Evolutionary conservation across 1,284 basidiomycete genomes (phyloP).

Genomic region (Sanguinoderma infundibulare): DNA sequence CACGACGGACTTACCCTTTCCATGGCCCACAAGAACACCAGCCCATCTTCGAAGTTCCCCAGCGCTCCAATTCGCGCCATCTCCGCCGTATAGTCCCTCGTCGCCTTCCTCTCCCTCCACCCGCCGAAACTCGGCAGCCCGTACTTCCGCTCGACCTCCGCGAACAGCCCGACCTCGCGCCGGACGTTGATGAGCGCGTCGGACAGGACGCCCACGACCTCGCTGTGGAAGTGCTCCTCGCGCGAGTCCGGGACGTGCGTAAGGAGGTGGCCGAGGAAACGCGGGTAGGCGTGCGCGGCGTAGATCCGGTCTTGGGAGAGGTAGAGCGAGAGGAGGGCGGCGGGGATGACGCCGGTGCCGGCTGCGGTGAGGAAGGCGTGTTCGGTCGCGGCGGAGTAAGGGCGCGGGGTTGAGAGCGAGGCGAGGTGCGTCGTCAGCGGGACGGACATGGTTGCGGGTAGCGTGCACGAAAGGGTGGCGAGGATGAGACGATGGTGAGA

Average conservation of each 20-base stretch:
- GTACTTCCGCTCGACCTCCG: slow-evolving; percentile 49
- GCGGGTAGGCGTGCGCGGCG: slow-evolving; percentile 68
- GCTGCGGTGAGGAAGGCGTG: slow-evolving; percentile 63
- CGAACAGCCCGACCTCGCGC: slow-evolving; percentile 68
- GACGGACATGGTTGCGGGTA: slow-evolving; percentile 3
- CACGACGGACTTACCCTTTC: slow-evolving; percentile 54
- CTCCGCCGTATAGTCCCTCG: slow-evolving; percentile 72
- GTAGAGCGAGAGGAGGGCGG: slow-evolving; percentile 56
- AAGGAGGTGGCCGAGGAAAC: slow-evolving; percentile 62
- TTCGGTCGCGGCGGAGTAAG: slow-evolving; percentile 51
- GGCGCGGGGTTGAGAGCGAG: slow-evolving; percentile 38
- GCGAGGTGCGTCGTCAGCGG: slow-evolving; percentile 40
- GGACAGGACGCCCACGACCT: slow-evolving; percentile 53
- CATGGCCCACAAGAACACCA: slow-evolving; percentile 81
- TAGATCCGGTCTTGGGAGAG: slow-evolving; percentile 73
- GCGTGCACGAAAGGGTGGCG: no score
- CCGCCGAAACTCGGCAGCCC: slow-evolving; percentile 45
- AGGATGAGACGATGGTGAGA: neutral
- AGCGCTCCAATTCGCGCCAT: slow-evolving; percentile 57
- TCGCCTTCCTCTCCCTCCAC: slow-evolving; percentile 63
- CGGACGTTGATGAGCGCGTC: slow-evolving; percentile 60
- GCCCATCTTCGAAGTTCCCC: slow-evolving; percentile 60
- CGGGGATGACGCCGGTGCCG: slow-evolving; percentile 51
- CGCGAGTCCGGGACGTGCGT: slow-evolving; percentile 48
- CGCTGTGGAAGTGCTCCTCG: slow-evolving; percentile 43